Percentiles rank a stretch among this genome's conserved stretches.
Conservation (phyloP, 805 yeast genomes). For the Cyberlindnera suaveolens region DNA sequence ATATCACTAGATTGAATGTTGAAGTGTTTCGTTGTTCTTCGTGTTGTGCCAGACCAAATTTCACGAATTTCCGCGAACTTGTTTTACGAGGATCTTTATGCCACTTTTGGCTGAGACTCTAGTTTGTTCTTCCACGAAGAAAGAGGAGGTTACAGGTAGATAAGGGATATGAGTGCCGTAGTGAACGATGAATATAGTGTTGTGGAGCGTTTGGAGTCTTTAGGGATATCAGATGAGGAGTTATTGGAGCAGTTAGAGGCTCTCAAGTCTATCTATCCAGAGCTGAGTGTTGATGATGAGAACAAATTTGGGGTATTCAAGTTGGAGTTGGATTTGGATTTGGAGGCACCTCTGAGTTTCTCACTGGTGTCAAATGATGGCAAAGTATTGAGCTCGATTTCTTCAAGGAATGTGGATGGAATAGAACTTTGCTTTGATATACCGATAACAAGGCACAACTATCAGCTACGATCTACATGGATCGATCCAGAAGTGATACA, state of each 20-base stretch:
- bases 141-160: neutral
- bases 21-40: too few relatives aligned
- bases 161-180: neutral
- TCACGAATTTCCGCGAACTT: too few relatives aligned
- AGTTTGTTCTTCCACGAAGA: neutral
- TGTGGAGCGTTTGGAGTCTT: neutral
- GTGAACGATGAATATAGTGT: neutral
- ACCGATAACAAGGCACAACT: neutral
- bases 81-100: too few relatives aligned
- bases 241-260: slow-evolving; percentile 35
- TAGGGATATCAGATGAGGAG: slow-evolving; percentile 9
- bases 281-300: slow-evolving; percentile 18
- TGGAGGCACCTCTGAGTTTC: neutral
- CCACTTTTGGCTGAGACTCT: slow-evolving; percentile 3
- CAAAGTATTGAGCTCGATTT: slow-evolving; percentile 1
- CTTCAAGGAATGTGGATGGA: slow-evolving; percentile 4
- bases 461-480: neutral
- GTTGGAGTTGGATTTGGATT: slow-evolving; percentile 1
- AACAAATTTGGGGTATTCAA: neutral
- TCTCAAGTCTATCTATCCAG: slow-evolving; percentile 36
- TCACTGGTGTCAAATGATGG: neutral
- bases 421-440: neutral
- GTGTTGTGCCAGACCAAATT: too few relatives aligned
- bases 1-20: too few relatives aligned
- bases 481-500: neutral